Percentiles rank a stretch among this genome's conserved stretches.
Conservation (phyloP, 2,329 filamentous ascomycete species). For the Myriangium duriaei region DNA sequence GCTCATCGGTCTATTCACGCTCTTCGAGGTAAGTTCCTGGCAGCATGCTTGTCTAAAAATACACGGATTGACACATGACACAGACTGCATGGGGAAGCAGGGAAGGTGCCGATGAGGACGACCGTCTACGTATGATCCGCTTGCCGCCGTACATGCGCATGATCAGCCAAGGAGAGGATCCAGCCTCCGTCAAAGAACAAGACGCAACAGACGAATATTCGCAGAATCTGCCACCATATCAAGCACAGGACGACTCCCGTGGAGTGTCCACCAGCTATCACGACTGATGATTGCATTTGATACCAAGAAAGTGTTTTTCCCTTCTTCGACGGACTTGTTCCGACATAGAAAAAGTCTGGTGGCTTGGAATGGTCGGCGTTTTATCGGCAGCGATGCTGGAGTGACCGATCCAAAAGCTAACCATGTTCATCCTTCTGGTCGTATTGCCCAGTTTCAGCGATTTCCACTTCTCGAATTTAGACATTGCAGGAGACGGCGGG, state of each 20-base stretch:
- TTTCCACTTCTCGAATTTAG: too few relatives aligned
- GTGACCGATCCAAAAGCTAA: too few relatives aligned
- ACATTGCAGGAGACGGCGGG: too few relatives aligned
- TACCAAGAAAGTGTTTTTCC: not conserved
- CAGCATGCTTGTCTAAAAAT: too few relatives aligned
- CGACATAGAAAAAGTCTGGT: not conserved
- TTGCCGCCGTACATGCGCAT: slow-evolving; percentile 21
- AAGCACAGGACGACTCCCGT: slow-evolving; percentile 1
- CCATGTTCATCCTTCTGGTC: too few relatives aligned
- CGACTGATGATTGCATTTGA: slow-evolving; percentile 8
- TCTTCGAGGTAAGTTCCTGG: slow-evolving; percentile 47
- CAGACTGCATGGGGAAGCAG: slow-evolving; percentile 94
- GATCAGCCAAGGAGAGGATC: not conserved
- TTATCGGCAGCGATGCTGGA: too few relatives aligned
- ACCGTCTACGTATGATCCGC: slow-evolving; percentile 53
- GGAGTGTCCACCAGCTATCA: slow-evolving; percentile 2
- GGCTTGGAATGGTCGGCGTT: too few relatives aligned
- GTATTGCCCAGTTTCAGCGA: too few relatives aligned
- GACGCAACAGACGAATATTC: slow-evolving; percentile 1
- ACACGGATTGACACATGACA: too few relatives aligned
- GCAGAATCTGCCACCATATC: not conserved
- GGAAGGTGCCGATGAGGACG: slow-evolving; percentile 78
- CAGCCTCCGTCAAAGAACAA: not conserved
- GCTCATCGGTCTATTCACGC: slow-evolving; percentile 70
- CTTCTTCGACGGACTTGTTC: not conserved